These are phyloP conservation scores for Ophiostoma quercus DNA, from an alignment of 2,329 filamentous ascomycete genomes.

Conservation along the genomic window DNA sequence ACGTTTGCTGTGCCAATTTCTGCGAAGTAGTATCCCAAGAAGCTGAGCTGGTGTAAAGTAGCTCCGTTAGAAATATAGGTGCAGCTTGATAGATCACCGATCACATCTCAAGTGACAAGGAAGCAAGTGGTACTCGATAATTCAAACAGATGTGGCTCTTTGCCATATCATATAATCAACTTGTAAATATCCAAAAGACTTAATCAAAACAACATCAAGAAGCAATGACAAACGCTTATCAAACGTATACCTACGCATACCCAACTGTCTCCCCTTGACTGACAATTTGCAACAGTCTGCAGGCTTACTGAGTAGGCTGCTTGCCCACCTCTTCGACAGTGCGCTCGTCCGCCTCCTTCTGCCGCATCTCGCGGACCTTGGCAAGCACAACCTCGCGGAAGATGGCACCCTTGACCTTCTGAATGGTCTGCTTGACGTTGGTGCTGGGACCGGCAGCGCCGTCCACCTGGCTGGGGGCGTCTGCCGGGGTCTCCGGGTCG, in stretches of 20 bases:
- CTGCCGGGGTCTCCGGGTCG: constrained; percentile 49
- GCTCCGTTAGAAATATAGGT: no score
- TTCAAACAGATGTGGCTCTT: background rate
- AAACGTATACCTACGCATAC: background rate
- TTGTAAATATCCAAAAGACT: background rate
- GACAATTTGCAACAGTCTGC: background rate
- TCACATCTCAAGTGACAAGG: background rate
- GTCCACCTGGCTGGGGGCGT: background rate
- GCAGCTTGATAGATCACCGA: no score
- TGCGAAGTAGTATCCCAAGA: no score
- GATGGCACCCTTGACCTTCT: constrained; percentile 61
- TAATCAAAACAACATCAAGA: no score
- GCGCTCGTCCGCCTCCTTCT: constrained; percentile 65
- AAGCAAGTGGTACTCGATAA: background rate
- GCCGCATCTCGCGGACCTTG: constrained; percentile 89
- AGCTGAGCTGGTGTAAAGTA: no score
- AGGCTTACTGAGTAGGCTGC: constrained; percentile 35
- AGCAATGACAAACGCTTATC: background rate
- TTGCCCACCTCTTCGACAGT: constrained; percentile 58
- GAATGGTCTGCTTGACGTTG: constrained; percentile 41
- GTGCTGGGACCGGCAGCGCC: constrained; percentile 23
- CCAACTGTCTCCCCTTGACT: background rate
- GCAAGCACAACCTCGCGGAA: constrained; percentile 92
- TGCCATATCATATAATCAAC: background rate
- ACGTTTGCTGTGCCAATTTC: background rate